These are phyloP conservation scores for Didymella lethalis DNA, from an alignment of 2,329 filamentous ascomycete genomes.

Conservation along the genomic window DNA sequence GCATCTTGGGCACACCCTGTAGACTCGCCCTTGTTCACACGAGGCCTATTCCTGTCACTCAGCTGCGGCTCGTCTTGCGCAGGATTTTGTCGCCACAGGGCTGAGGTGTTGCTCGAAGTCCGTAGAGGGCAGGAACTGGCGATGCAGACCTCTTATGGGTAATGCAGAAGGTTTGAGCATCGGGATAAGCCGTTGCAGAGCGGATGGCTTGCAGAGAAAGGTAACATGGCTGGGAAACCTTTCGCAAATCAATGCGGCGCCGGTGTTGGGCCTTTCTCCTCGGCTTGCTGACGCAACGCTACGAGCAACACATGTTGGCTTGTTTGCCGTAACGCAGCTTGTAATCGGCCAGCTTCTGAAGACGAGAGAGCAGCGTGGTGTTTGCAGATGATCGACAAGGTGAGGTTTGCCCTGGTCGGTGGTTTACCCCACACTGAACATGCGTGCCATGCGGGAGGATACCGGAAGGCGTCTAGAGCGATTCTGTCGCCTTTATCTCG, in stretches of 20 bases:
- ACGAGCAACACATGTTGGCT: background rate
- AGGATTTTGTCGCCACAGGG: background rate
- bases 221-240: background rate
- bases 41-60: constrained; percentile 13
- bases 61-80: constrained; percentile 8
- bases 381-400: background rate
- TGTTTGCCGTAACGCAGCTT: background rate
- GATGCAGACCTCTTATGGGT: background rate
- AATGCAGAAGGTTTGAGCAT: background rate
- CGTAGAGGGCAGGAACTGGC: background rate
- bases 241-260: constrained; percentile 10
- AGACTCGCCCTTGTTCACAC: background rate
- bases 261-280: background rate
- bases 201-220: background rate
- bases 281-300: constrained; percentile 7
- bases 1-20: constrained; percentile 1
- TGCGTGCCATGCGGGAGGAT: constrained; percentile 12
- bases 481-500: constrained; percentile 15
- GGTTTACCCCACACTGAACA: constrained; percentile 18
- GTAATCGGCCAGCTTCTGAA: background rate
- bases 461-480: constrained; percentile 17
- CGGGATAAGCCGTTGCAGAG: background rate
- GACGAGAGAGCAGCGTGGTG: background rate
- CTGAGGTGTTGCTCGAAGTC: background rate
- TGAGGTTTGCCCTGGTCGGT: background rate